Percentiles rank a stretch among this genome's conserved stretches.
Conservation (phyloP, 116 monocot genomes). For the Thalassia testudinum region DNA sequence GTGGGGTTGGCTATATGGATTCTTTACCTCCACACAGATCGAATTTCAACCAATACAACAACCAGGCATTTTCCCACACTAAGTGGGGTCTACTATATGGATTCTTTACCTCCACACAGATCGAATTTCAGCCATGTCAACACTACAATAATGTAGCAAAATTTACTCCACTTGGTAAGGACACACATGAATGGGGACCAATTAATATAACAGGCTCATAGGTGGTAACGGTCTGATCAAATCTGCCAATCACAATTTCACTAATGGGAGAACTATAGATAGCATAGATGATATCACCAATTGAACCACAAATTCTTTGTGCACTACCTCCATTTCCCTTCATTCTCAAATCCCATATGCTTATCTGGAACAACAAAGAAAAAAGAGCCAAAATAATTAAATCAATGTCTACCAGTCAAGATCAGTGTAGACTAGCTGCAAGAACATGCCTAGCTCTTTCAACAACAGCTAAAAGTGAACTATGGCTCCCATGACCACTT, state of each 20-base stretch:
- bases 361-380: slow-evolving; percentile 29
- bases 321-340: slow-evolving; percentile 68
- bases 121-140: too few species aligned
- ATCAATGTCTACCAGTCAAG: not conserved
- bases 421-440: not conserved
- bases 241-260: slow-evolving; percentile 58
- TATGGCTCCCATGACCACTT: too few species aligned
- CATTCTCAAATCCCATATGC: slow-evolving; percentile 74
- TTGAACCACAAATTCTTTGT: slow-evolving; percentile 55
- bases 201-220: slow-evolving; percentile 39
- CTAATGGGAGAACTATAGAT: slow-evolving; percentile 46
- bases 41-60: too few species aligned
- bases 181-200: too few species aligned
- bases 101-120: too few species aligned
- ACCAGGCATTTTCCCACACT: too few species aligned
- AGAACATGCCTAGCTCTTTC: slow-evolving; percentile 75
- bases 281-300: slow-evolving; percentile 73
- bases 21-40: too few species aligned
- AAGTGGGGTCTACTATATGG: too few species aligned
- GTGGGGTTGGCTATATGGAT: too few species aligned
- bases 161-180: too few species aligned
- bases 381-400: slow-evolving; percentile 3
- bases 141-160: too few species aligned
- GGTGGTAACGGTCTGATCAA: slow-evolving; percentile 70
- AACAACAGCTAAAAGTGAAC: slow-evolving; percentile 45